A percentile compares a stretch with the other conserved stretches of the same genome.
Evolutionary conservation across 2,329 filamentous ascomycete genomes (phyloP).

Genomic region (Penicillium paneum): DNA sequence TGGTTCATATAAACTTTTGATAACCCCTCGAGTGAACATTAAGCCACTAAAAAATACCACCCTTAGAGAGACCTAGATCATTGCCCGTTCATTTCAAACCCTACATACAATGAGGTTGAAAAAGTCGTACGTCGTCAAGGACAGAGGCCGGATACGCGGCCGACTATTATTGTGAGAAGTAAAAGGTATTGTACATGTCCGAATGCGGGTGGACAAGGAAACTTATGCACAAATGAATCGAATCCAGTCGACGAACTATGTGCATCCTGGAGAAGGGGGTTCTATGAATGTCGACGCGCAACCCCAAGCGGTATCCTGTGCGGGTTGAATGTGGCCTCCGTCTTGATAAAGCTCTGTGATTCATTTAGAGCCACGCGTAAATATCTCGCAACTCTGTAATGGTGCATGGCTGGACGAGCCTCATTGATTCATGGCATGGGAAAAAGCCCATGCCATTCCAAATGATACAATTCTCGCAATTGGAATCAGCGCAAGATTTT

Average conservation of each 20-base stretch:
- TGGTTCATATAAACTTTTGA: too few relatives aligned
- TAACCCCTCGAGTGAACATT: too few relatives aligned
- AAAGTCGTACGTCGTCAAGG: not conserved
- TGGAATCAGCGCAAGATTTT: constrained; percentile 14
- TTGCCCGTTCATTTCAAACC: too few relatives aligned
- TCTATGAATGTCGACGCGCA: not conserved
- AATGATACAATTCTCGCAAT: not conserved
- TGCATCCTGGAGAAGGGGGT: not conserved
- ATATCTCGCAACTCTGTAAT: not conserved
- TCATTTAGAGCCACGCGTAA: not conserved
- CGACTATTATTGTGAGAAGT: not conserved
- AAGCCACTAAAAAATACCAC: too few relatives aligned
- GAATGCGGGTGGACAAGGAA: not conserved
- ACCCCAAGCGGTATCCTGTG: not conserved
- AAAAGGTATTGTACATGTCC: not conserved
- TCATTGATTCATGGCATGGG: not conserved
- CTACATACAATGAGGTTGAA: too few relatives aligned
- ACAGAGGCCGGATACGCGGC: not conserved
- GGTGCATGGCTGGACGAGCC: not conserved
- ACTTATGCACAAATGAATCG: not conserved
- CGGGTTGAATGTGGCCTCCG: not conserved
- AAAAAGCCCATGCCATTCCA: not conserved
- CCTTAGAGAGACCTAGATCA: not conserved
- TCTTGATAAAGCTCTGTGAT: not conserved
- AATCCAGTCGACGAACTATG: constrained; percentile 3